Percentiles rank a stretch among this genome's conserved stretches.
These are phyloP conservation scores for Clarireedia hainanense DNA, from an alignment of 2,329 filamentous ascomycete genomes.

Conservation along the genomic window DNA sequence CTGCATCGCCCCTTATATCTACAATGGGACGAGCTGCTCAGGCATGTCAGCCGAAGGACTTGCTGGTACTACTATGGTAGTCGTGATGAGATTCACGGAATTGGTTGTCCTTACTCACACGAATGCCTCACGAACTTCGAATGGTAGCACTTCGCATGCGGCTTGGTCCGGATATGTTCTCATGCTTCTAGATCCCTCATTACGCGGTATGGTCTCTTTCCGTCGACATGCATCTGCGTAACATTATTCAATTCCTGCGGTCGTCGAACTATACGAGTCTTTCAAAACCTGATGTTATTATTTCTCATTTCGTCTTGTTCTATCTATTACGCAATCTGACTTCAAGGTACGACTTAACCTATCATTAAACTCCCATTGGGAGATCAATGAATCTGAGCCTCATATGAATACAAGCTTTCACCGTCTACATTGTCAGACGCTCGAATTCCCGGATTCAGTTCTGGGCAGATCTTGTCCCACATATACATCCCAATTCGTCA, in stretches of 20 bases:
- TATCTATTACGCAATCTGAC: not conserved
- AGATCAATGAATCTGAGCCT: slow-evolving; percentile 4
- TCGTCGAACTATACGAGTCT: not conserved
- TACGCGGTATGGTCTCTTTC: slow-evolving; percentile 1
- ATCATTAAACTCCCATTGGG: not conserved
- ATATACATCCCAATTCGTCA: not conserved
- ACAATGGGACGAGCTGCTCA: not conserved
- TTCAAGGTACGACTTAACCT: not conserved
- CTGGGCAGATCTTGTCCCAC: not conserved
- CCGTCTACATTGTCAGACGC: not conserved
- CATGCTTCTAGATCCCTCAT: not conserved
- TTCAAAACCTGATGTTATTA: not conserved
- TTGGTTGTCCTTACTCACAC: not conserved
- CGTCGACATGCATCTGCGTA: not conserved
- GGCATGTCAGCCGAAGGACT: slow-evolving; percentile 1
- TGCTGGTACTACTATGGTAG: not conserved
- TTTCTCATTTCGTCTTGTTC: not conserved
- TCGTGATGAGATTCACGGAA: not conserved
- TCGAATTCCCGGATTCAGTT: not conserved
- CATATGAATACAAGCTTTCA: slow-evolving; percentile 1
- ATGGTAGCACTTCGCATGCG: slow-evolving; percentile 2
- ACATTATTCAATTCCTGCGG: not conserved
- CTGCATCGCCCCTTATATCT: not conserved
- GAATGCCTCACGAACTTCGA: not conserved
- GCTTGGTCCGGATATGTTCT: not conserved